These are phyloP conservation scores for Candida smagusa DNA, from an alignment of 1,139 yeast genomes.

Conservation along the genomic window DNA sequence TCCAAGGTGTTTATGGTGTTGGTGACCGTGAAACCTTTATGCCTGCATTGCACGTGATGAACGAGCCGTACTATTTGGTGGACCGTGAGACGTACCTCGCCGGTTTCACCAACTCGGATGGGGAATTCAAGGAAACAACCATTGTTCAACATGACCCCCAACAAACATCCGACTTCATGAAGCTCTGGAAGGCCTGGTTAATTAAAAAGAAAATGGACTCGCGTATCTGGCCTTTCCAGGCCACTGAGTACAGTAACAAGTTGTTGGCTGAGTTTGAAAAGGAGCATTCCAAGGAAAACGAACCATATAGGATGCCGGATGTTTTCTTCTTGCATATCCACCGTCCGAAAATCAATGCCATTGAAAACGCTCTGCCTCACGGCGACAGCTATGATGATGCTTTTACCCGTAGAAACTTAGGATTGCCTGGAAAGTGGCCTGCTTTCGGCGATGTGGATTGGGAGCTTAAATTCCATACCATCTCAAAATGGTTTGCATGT, in stretches of 20 bases:
- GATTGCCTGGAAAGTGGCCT: slow-evolving; percentile 12
- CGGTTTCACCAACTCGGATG: slow-evolving; percentile 8
- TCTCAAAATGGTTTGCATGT: slow-evolving; percentile 35
- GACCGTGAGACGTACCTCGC: slow-evolving; percentile 16
- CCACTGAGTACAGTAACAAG: slow-evolving; percentile 22
- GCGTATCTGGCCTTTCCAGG: slow-evolving; percentile 30
- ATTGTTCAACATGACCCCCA: slow-evolving; percentile 19
- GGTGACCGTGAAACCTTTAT: slow-evolving; percentile 41
- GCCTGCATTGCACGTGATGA: slow-evolving; percentile 36
- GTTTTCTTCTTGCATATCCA: slow-evolving; percentile 42
- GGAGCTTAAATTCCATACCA: slow-evolving; percentile 34
- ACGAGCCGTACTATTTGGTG: slow-evolving; percentile 31
- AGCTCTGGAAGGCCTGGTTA: slow-evolving; percentile 16
- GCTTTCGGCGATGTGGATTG: slow-evolving; percentile 23
- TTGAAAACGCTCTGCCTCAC: slow-evolving; percentile 18
- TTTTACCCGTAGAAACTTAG: slow-evolving; percentile 15
- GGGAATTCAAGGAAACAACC: slow-evolving; percentile 16
- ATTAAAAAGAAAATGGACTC: slow-evolving; percentile 19
- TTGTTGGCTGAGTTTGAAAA: slow-evolving; percentile 13
- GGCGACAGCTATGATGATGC: slow-evolving; percentile 9
- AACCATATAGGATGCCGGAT: slow-evolving; percentile 17
- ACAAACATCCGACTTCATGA: slow-evolving; percentile 10
- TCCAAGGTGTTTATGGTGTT: slow-evolving; percentile 36
- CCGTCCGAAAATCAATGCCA: slow-evolving; percentile 38
- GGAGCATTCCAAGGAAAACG: slow-evolving; percentile 6